Conservation (phyloP, 1,284 basidiomycete species). For the Ceratobasidium papillatum region DNA sequence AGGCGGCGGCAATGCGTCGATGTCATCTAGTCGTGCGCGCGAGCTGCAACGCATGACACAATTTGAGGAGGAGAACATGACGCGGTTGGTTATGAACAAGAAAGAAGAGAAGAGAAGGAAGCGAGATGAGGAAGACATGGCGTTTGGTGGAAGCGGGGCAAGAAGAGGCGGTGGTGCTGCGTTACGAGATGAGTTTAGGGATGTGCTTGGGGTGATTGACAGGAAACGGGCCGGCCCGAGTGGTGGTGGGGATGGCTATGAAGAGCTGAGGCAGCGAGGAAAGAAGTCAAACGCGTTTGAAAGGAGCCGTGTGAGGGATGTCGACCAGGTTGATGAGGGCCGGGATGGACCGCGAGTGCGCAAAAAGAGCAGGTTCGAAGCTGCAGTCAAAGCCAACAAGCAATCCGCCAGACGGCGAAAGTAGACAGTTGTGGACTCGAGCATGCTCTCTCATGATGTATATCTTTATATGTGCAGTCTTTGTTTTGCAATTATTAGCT, state of each 20-base stretch:
- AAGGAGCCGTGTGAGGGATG: slow-evolving; percentile 51
- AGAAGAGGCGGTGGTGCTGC: slow-evolving; percentile 70
- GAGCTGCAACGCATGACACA: slow-evolving; percentile 85
- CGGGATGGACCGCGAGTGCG: slow-evolving; percentile 56
- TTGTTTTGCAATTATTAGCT: background rate
- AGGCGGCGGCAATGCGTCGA: slow-evolving; percentile 60
- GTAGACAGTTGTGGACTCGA: background rate
- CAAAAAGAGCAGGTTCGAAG: slow-evolving; percentile 81
- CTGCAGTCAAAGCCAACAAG: slow-evolving; percentile 63
- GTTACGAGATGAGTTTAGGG: slow-evolving; percentile 84
- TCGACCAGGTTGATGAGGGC: slow-evolving; percentile 52
- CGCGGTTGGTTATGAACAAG: slow-evolving; percentile 90
- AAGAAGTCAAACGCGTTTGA: slow-evolving; percentile 71
- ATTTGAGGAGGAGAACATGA: slow-evolving; percentile 97
- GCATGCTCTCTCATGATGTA: background rate
- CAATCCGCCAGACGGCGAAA: slow-evolving; percentile 25
- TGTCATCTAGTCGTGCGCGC: slow-evolving; percentile 73
- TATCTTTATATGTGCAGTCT: background rate
- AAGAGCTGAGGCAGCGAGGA: slow-evolving; percentile 72
- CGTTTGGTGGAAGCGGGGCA: slow-evolving; percentile 74
- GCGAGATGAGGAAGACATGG: slow-evolving; percentile 90
- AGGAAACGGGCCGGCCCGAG: slow-evolving; percentile 54
- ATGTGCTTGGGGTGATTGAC: slow-evolving; percentile 71
- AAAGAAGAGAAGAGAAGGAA: slow-evolving; percentile 80
- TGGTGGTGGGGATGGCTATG: slow-evolving; percentile 74